Conservation (phyloP, 2,329 filamentous ascomycete genomes). For the Alternaria angustiovoidea region DNA sequence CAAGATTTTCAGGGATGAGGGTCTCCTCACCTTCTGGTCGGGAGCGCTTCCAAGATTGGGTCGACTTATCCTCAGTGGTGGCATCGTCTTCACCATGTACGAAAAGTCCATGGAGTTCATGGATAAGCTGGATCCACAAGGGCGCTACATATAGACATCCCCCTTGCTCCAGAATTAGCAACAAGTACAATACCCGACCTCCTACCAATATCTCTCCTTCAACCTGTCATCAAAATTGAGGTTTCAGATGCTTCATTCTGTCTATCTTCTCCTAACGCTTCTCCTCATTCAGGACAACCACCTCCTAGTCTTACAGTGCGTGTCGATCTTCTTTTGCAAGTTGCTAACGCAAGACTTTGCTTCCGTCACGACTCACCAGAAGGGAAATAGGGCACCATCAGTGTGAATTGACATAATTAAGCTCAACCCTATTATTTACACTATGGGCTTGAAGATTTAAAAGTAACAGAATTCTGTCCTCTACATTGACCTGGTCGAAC, state of each 20-base stretch:
- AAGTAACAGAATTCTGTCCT: too few species aligned
- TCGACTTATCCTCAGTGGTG: slow-evolving; percentile 86
- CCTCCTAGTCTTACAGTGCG: background rate
- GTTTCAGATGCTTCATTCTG: background rate
- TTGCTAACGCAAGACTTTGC: too few species aligned
- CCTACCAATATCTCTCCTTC: background rate
- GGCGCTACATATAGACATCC: slow-evolving; percentile 72
- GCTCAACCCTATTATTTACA: too few species aligned
- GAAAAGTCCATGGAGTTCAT: slow-evolving; percentile 95
- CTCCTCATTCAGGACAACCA: background rate
- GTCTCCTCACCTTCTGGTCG: slow-evolving; percentile 90
- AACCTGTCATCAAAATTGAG: background rate
- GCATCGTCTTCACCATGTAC: slow-evolving; percentile 97
- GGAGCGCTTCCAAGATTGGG: slow-evolving; percentile 87
- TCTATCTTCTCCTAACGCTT: background rate
- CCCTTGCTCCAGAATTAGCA: background rate
- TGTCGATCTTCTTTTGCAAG: background rate
- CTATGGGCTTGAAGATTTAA: too few species aligned
- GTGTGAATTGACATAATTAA: too few species aligned
- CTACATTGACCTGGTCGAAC: background rate
- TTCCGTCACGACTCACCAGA: too few species aligned
- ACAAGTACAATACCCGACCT: background rate
- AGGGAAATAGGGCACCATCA: too few species aligned
- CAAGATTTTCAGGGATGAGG: slow-evolving; percentile 87
- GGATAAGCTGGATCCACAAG: slow-evolving; percentile 80